phyloP scores from a whole-genome alignment of 2,329 filamentous ascomycete species.

The Calonectria crousiana region DNA sequence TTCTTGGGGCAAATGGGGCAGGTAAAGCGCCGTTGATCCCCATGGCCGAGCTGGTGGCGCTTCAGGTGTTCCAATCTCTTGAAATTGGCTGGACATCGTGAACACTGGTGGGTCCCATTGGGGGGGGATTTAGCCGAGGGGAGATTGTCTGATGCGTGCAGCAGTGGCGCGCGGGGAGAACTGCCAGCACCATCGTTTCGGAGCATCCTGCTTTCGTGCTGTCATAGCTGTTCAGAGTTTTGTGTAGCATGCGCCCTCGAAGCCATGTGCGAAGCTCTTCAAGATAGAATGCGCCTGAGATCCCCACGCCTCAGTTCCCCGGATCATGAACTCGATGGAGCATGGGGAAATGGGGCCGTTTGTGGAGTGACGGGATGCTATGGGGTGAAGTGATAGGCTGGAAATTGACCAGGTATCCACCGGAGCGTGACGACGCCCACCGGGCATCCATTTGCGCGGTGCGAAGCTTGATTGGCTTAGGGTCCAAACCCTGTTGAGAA shows the following conservation, averaged over 20 bases:
- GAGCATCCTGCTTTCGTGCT: neutral
- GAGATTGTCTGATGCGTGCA: neutral
- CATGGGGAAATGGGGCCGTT: neutral
- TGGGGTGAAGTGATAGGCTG: neutral
- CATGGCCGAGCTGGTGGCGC: constrained; percentile 34
- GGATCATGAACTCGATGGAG: neutral
- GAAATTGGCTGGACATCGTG: constrained; percentile 30
- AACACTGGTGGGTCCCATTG: constrained; percentile 12
- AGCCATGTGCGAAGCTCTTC: neutral
- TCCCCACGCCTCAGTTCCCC: neutral
- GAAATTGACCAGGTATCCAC: neutral
- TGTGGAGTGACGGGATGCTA: neutral
- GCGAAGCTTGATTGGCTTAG: neutral
- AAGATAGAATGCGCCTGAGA: neutral
- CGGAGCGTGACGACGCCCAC: neutral
- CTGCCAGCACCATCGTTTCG: neutral
- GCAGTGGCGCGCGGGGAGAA: neutral
- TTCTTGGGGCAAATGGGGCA: constrained; percentile 33
- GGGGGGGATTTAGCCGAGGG: neutral
- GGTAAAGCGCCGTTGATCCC: constrained; percentile 21
- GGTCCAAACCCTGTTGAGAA: neutral
- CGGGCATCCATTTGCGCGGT: neutral
- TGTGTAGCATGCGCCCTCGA: neutral
- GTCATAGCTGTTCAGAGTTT: neutral
- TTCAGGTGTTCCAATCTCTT: constrained; percentile 37